Evolutionary conservation across 495 filamentous ascomycete genomes (phyloP).

Genomic region (Neurospora pannonica): DNA sequence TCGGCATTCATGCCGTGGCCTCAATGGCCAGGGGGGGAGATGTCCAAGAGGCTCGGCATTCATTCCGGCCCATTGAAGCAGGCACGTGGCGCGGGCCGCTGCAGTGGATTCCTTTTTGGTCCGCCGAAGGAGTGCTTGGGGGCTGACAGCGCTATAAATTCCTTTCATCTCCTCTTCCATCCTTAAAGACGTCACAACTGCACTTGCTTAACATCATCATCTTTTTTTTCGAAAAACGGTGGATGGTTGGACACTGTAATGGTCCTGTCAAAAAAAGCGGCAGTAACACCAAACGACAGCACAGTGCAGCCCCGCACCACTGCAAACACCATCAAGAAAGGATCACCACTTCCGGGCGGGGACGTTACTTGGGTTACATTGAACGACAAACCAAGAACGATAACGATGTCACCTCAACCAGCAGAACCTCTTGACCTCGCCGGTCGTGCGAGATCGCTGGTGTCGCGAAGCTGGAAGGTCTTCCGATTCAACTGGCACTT

Average conservation of each 20-base stretch:
- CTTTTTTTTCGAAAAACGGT: neutral
- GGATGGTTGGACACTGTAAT: no score
- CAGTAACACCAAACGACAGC: neutral
- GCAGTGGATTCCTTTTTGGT: no score
- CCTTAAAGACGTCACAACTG: neutral
- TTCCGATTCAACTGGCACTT: conserved; percentile 52
- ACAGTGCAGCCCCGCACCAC: neutral
- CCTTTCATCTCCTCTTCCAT: neutral
- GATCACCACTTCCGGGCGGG: neutral
- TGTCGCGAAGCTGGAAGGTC: conserved; percentile 16
- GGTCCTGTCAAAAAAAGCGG: neutral
- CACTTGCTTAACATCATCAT: neutral
- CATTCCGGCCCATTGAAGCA: neutral
- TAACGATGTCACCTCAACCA: neutral
- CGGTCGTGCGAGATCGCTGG: conserved; percentile 1
- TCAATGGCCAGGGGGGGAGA: neutral
- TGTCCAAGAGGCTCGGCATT: neutral
- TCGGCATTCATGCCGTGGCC: neutral
- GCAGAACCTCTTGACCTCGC: neutral
- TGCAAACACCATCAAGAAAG: neutral
- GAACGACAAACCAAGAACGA: neutral
- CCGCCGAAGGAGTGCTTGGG: neutral
- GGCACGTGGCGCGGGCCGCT: neutral
- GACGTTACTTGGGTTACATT: neutral
- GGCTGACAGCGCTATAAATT: neutral